phyloP scores from a whole-genome alignment of 2,329 filamentous ascomycete species.

The Nemania abortiva region DNA sequence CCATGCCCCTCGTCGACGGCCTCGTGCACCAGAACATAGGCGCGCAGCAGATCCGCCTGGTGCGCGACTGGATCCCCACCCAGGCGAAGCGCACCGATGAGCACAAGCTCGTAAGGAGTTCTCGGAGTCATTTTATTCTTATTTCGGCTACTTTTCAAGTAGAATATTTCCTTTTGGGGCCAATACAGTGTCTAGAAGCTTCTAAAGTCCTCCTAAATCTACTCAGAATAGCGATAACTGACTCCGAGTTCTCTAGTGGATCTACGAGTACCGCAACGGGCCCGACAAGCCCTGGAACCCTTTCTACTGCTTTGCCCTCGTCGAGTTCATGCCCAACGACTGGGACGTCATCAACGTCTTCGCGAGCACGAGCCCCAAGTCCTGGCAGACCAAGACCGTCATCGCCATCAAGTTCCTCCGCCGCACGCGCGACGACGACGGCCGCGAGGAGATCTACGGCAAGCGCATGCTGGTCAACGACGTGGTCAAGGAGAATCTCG shows the following conservation, averaged over 20 bases:
- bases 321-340: conserved; percentile 72
- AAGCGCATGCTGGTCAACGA: conserved; percentile 65
- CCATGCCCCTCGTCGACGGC: conserved; percentile 64
- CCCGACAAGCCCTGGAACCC: conserved; percentile 65
- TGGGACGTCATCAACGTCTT: conserved; percentile 71
- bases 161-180: no score
- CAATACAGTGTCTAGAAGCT: no score
- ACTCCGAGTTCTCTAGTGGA: no score
- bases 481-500: conserved; percentile 65
- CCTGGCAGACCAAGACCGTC: conserved; percentile 67
- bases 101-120: conserved; percentile 60
- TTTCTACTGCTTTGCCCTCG: conserved; percentile 74
- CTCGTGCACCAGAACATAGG: not conserved
- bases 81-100: conserved; percentile 56
- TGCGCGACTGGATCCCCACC: conserved; percentile 61
- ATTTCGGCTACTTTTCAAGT: no score
- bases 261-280: conserved; percentile 70
- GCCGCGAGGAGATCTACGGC: conserved; percentile 61
- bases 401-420: conserved; percentile 66
- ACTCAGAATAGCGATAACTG: no score
- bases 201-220: no score
- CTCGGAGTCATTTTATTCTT: no score
- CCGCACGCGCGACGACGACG: conserved; percentile 43
- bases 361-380: conserved; percentile 62
- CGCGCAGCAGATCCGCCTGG: conserved; percentile 59